Conservation (phyloP, 768 basidiomycete genomes). For the Psilocybe cyanescens region DNA sequence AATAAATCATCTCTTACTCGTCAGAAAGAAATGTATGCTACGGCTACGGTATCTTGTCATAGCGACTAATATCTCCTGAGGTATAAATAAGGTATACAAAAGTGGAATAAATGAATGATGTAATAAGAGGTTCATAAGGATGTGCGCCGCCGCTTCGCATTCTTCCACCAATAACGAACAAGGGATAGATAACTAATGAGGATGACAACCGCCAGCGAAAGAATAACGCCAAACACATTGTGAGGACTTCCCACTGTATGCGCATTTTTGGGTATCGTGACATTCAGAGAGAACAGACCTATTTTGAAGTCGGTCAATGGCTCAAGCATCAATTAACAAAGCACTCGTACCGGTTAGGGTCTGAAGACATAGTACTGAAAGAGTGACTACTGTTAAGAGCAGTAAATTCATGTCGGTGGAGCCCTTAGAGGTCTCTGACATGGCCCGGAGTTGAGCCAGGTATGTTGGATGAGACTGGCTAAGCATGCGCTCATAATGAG, state of each 20-base stretch:
- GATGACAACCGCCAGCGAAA: conserved; percentile 49
- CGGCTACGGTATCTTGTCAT: neutral
- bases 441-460: conserved; percentile 72
- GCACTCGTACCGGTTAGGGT: conserved; percentile 54
- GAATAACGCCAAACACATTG: conserved; percentile 59
- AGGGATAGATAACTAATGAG: conserved; percentile 45
- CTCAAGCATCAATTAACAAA: neutral
- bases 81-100: conserved; percentile 1
- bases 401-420: conserved; percentile 71
- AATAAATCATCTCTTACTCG: neutral
- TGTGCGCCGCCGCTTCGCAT: conserved; percentile 41
- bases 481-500: conserved; percentile 87
- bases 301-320: conserved; percentile 3
- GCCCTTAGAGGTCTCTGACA: conserved; percentile 59
- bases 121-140: conserved; percentile 17
- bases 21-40: neutral
- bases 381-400: conserved; percentile 64
- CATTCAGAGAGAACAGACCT: conserved; percentile 76
- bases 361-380: conserved; percentile 70
- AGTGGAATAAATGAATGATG: neutral
- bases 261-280: conserved; percentile 60
- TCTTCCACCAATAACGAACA: conserved; percentile 68
- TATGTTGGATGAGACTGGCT: conserved; percentile 89
- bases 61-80: neutral
- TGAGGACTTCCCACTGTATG: conserved; percentile 37